These are phyloP conservation scores for Fagus sylvatica DNA, from an alignment of 306 rosid genomes.

Conservation along the genomic window DNA sequence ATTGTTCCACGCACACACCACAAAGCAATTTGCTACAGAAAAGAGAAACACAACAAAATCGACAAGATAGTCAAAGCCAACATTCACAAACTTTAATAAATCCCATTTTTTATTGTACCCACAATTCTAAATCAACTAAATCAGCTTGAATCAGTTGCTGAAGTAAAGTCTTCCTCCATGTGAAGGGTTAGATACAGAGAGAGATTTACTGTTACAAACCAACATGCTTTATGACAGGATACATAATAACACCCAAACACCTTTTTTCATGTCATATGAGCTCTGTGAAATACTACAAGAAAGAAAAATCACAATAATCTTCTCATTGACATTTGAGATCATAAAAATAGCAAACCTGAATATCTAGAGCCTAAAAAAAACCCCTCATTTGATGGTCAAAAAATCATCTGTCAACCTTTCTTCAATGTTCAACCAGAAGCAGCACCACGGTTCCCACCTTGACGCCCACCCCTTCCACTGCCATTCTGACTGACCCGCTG, in stretches of 20 bases:
- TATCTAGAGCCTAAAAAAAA: slow-evolving; percentile 34
- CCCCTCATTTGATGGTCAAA: slow-evolving; percentile 40
- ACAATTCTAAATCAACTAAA: not conserved
- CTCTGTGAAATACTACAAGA: slow-evolving; percentile 13
- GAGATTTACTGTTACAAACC: slow-evolving; percentile 1
- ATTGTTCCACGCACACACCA: not conserved
- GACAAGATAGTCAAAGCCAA: not conserved
- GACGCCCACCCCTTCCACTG: slow-evolving; percentile 77
- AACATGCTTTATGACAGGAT: slow-evolving; percentile 1
- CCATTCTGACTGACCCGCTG: slow-evolving; percentile 65
- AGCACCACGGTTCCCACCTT: slow-evolving; percentile 50
- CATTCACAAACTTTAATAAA: not conserved
- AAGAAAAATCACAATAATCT: slow-evolving; percentile 15
- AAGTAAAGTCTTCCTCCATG: not conserved
- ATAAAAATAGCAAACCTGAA: slow-evolving; percentile 36
- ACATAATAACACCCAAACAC: slow-evolving; percentile 4
- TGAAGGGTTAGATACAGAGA: not conserved
- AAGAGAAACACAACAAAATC: not conserved
- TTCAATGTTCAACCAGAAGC: slow-evolving; percentile 35
- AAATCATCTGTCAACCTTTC: slow-evolving; percentile 41
- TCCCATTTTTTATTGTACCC: slow-evolving; percentile 5
- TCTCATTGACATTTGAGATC: slow-evolving; percentile 37
- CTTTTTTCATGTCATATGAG: slow-evolving; percentile 21
- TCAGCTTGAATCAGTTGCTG: not conserved
- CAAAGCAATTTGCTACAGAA: not conserved